These are phyloP conservation scores for Coniochaeta sp. DNA, from an alignment of 2,329 filamentous ascomycete species.

Conservation along the genomic window DNA sequence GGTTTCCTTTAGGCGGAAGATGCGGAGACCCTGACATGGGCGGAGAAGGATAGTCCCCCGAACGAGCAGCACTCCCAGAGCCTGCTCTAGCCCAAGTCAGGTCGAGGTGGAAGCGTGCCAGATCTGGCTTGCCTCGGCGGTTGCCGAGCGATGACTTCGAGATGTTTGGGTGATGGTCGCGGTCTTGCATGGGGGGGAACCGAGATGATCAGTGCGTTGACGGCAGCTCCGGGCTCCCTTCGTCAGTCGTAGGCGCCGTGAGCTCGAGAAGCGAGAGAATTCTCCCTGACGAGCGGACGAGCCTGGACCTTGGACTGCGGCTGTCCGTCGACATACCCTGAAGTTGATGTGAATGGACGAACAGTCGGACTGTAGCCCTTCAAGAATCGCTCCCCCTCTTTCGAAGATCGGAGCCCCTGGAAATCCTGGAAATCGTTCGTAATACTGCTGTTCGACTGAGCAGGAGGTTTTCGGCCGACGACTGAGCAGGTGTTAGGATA, in stretches of 20 bases:
- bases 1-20: conserved; percentile 50
- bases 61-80: conserved; percentile 45
- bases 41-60: conserved; percentile 62
- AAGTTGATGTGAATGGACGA: conserved; percentile 1
- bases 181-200: conserved; percentile 46
- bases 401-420: neutral
- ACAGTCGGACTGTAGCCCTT: neutral
- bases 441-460: neutral
- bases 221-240: conserved; percentile 47
- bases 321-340: conserved; percentile 17
- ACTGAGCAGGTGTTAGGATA: too few species aligned
- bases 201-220: conserved; percentile 23
- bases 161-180: conserved; percentile 36
- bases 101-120: conserved; percentile 48
- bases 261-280: conserved; percentile 9
- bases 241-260: conserved; percentile 24
- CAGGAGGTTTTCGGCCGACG: too few species aligned
- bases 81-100: conserved; percentile 48
- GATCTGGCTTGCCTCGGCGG: conserved; percentile 49
- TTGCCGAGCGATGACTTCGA: conserved; percentile 45
- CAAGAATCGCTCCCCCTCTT: neutral
- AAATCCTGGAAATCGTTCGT: neutral
- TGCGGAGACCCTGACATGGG: conserved; percentile 67
- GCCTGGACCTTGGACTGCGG: conserved; percentile 11
- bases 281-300: conserved; percentile 14